Conservation (phyloP, 441 rosid genomes). For the Capsella rubella region DNA sequence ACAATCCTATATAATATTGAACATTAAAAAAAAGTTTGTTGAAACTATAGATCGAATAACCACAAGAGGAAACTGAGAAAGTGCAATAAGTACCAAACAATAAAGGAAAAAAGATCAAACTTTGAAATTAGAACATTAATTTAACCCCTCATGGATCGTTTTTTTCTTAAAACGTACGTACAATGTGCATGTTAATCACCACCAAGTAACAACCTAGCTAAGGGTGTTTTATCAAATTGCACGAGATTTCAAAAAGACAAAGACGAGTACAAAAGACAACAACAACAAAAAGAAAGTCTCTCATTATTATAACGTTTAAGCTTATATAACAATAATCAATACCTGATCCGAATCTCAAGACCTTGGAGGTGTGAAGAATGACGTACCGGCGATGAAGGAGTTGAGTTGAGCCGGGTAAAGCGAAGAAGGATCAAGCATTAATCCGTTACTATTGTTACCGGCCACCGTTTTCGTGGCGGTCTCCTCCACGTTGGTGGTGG, state of each 20-base stretch:
- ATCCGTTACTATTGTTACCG: slow-evolving; percentile 19
- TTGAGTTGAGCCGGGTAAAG: slow-evolving; percentile 77
- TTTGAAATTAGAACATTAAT: slow-evolving; percentile 21
- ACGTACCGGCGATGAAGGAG: slow-evolving; percentile 88
- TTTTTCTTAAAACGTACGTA: slow-evolving; percentile 25
- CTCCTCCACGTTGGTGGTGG: slow-evolving; percentile 40
- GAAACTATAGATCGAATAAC: not conserved
- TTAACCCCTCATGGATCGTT: slow-evolving; percentile 18
- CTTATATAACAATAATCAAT: slow-evolving; percentile 19
- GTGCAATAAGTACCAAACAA: slow-evolving; percentile 23
- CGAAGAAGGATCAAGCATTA: slow-evolving; percentile 40
- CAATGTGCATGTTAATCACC: slow-evolving; percentile 42
- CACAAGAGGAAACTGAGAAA: slow-evolving; percentile 22
- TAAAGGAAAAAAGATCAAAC: not conserved
- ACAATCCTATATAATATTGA: slow-evolving; percentile 10
- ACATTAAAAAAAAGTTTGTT: slow-evolving; percentile 11
- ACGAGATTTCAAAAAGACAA: slow-evolving; percentile 24
- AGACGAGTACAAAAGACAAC: slow-evolving; percentile 32
- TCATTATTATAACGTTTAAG: slow-evolving; percentile 37
- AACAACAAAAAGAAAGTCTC: slow-evolving; percentile 9
- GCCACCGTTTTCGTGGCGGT: slow-evolving; percentile 38
- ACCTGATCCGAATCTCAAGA: slow-evolving; percentile 45
- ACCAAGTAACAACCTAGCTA: slow-evolving; percentile 39
- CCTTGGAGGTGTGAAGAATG: slow-evolving; percentile 87
- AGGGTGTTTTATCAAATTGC: slow-evolving; percentile 25